Base-by-base conservation (phyloP, 352 stramenopile species). In the Phytopythium boreale region DNA sequence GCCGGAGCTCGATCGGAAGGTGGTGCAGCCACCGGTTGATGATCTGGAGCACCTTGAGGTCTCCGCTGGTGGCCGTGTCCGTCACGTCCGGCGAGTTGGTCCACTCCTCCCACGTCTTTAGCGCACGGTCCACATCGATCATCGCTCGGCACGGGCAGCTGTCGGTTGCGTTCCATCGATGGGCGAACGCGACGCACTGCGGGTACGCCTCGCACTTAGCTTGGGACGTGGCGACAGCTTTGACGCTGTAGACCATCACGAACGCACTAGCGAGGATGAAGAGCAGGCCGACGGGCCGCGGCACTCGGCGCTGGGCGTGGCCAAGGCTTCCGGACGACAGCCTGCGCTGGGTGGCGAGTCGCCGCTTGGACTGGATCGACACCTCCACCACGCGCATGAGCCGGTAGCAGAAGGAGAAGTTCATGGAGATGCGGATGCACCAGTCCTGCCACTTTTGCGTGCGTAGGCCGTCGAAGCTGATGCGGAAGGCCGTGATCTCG, bases 391-490 rank as follows among this genome's bases (percentile, higher is more conserved):
- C 63, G 1, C 70, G 63, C 50, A 75, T 56, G 20, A 79, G 70
- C 2, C 71, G 74, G n/a, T 68, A 69, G n/a, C 66, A 77, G 29
- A 79, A 77, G 0, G 62, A 39, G 9, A 76, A n/a, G 31, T 72
- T 82, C 62, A 68, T 74, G 29, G 61, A 64, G n/a, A 77, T 68
- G 2, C 67, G 68, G 14, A 77, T 46, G 6, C 50, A 53, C 27
- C 72, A 69, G 20, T 75, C 62, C 2, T 56, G n/a, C 14, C 63
- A 22, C 19, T 64, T 71, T 20, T 27, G 52, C 29, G 76, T 70
- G 10, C 71, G 71, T 36, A 82, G 64, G 0, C 66, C 74, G 22
- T 79, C 68, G 27, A 79, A 67, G 19, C 36, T 75, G 22, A 74
- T 62, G 14, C 66, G 63, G 34, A 82, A 69, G 4, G 72, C 20